Evolutionary conservation across 805 yeast species (phyloP).

Genomic region (Candida nitratophila): DNA sequence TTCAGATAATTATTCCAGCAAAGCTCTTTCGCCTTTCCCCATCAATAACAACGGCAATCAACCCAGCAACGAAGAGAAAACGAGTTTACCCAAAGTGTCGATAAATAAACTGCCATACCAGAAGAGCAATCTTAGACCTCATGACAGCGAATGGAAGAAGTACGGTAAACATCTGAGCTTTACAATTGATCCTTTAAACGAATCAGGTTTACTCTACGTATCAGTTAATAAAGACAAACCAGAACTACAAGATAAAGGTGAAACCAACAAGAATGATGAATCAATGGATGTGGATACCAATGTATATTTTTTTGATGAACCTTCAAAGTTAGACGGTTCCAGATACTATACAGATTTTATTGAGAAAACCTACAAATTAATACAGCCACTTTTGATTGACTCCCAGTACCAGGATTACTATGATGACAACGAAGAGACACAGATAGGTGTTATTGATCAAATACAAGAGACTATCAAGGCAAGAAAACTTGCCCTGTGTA

Average conservation of each 20-base stretch:
- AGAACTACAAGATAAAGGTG: no score
- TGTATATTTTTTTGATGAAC: constrained; percentile 31
- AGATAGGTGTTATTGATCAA: constrained; percentile 23
- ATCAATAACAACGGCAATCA: no score
- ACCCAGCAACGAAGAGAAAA: no score
- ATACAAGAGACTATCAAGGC: constrained; percentile 30
- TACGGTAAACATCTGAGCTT: constrained; percentile 33
- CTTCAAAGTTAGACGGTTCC: constrained; percentile 32
- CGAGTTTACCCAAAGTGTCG: background rate
- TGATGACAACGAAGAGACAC: constrained; percentile 10
- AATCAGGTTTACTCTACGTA: constrained; percentile 33
- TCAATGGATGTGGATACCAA: constrained; percentile 21
- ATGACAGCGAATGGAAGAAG: constrained; percentile 26
- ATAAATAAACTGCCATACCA: constrained; percentile 26
- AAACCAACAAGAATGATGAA: no score
- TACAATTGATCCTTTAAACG: constrained; percentile 38
- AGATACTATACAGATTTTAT: constrained; percentile 39
- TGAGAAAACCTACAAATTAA: constrained; percentile 41
- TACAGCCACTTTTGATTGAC: constrained; percentile 43
- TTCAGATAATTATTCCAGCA: background rate
- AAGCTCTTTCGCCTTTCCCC: no score
- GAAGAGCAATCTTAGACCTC: constrained; percentile 24
- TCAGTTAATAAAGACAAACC: constrained; percentile 18
- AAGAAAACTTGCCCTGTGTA: constrained; percentile 28
- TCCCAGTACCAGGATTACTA: constrained; percentile 30